These are phyloP conservation scores for Buxus sempervirens DNA, from an alignment of 164 flowering plant genomes.

Conservation along the genomic window DNA sequence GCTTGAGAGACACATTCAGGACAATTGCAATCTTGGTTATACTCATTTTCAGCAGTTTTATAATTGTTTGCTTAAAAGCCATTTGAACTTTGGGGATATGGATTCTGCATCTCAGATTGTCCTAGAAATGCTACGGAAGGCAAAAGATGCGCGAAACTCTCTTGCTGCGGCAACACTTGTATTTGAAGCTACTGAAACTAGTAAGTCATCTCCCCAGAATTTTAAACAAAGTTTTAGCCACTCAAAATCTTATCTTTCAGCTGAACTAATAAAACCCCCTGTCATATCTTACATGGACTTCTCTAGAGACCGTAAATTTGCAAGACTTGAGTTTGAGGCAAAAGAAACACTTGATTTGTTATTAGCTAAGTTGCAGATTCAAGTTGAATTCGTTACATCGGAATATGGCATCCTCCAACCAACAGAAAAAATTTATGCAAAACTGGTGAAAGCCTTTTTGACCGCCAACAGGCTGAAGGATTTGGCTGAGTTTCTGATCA, in stretches of 20 bases:
- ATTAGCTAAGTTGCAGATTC: conserved; percentile 47
- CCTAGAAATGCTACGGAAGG: conserved; percentile 76
- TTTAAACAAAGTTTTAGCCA: conserved; percentile 12
- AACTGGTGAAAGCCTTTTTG: conserved; percentile 73
- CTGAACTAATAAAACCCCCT: conserved; percentile 11
- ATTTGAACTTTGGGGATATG: conserved; percentile 85
- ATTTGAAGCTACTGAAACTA: conserved; percentile 29
- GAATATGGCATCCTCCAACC: conserved; percentile 79
- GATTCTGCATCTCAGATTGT: conserved; percentile 79
- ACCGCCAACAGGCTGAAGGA: conserved; percentile 70
- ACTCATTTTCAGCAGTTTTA: conserved; percentile 73
- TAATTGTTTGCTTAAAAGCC: conserved; percentile 81
- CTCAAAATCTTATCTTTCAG: conserved; percentile 12
- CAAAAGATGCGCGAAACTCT: conserved; percentile 64
- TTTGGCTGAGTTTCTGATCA: conserved; percentile 67
- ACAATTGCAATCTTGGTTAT: conserved; percentile 49
- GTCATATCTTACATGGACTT: conserved; percentile 52
- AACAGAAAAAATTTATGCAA: conserved; percentile 69
- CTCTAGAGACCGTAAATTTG: conserved; percentile 42
- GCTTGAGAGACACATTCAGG: conserved; percentile 77
- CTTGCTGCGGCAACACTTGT: conserved; percentile 49
- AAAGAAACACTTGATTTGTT: conserved; percentile 40
- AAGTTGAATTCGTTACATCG: conserved; percentile 61
- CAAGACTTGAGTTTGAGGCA: conserved; percentile 55
- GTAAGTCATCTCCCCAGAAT: conserved; percentile 18